These are phyloP conservation scores for Suillus placidus DNA, from an alignment of 768 basidiomycete genomes.

Conservation along the genomic window DNA sequence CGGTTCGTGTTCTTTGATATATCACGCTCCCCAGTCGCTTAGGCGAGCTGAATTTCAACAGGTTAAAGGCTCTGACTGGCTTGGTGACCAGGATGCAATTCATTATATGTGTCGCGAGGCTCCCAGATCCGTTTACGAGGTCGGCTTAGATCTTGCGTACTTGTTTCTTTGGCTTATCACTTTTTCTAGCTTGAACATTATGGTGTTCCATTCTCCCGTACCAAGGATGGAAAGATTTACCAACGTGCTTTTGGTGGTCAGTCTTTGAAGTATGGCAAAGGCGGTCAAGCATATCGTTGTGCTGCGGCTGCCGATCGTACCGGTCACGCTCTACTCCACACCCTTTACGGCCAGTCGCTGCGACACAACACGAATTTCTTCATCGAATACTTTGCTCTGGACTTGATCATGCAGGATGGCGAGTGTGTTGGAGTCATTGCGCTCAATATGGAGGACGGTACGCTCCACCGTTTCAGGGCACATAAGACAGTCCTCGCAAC, in stretches of 20 bases:
- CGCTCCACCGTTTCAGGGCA: constrained; percentile 95
- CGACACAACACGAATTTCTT: constrained; percentile 99
- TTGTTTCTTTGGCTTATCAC: constrained; percentile 3
- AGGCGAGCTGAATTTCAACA: constrained; percentile 33
- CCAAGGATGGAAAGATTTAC: constrained; percentile 98
- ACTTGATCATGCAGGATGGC: constrained; percentile 97
- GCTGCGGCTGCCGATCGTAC: constrained; percentile 99
- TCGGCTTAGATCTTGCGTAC: constrained; percentile 31
- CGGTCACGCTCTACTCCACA: constrained; percentile 97
- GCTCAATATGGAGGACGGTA: constrained; percentile 99
- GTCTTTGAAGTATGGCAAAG: constrained; percentile 95
- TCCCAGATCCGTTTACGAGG: constrained; percentile 91
- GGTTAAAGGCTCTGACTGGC: constrained; percentile 99
- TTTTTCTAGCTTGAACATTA: constrained; percentile 89
- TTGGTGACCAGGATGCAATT: constrained; percentile 99
- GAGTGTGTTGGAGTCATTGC: constrained; percentile 99
- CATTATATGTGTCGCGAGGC: constrained; percentile 99
- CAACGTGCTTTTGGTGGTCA: constrained; percentile 99
- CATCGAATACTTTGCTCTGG: constrained; percentile 99
- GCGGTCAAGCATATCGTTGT: constrained; percentile 98
- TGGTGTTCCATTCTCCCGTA: constrained; percentile 98
- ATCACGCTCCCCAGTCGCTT: constrained; percentile 9
- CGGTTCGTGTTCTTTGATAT: constrained; percentile 50
- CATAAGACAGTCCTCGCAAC: constrained; percentile 99
- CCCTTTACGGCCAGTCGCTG: constrained; percentile 98